Evolutionary conservation across 179 eudicot species (phyloP).

Genomic region (Pouteria campechiana): DNA sequence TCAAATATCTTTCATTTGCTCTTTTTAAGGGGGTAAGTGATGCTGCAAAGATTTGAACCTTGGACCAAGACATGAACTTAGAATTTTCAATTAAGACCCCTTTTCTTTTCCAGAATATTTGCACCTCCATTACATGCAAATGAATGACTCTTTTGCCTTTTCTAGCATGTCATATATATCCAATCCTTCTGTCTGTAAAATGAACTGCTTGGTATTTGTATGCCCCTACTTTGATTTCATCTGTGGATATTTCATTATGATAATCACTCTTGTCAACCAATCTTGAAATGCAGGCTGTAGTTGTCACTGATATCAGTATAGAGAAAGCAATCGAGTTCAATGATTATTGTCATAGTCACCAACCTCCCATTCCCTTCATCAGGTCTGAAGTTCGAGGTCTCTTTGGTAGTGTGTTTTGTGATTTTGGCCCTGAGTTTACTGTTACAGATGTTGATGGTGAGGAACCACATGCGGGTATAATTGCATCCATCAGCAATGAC

Average conservation of each 20-base stretch:
- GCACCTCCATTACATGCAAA: no score
- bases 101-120: no score
- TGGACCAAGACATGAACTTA: no score
- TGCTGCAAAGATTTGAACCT: no score
- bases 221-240: not conserved
- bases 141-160: no score
- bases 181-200: no score
- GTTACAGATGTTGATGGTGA: conserved; percentile 79
- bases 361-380: conserved; percentile 81
- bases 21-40: no score
- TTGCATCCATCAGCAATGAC: conserved; percentile 79
- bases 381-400: conserved; percentile 83
- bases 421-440: conserved; percentile 81
- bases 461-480: conserved; percentile 75
- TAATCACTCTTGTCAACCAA: no score
- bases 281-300: conserved; percentile 57
- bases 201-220: not conserved
- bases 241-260: no score
- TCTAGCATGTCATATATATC: no score
- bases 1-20: no score
- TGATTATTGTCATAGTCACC: conserved; percentile 65
- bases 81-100: no score
- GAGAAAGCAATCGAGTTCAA: conserved; percentile 54
- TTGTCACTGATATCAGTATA: conserved; percentile 52
- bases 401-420: conserved; percentile 76